Conservation (phyloP, 116 monocot species). For the Trichopus zeylanicus region DNA sequence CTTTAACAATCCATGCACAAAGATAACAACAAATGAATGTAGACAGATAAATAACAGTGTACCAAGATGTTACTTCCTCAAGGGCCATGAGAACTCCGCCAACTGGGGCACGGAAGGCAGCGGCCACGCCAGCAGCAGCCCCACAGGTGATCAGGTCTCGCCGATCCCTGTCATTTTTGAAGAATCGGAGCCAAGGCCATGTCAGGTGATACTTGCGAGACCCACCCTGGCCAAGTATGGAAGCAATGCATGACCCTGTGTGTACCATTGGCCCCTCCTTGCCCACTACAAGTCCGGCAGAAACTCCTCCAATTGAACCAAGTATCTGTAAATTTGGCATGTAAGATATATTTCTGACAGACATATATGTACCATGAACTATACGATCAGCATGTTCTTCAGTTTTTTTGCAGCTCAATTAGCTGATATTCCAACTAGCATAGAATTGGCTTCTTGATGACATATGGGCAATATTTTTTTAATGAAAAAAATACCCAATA, state of each 20-base stretch:
- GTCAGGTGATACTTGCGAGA: conserved; percentile 95
- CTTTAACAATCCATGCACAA: too few relatives aligned
- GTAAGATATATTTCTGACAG: not conserved
- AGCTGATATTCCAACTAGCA: too few relatives aligned
- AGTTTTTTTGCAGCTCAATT: too few relatives aligned
- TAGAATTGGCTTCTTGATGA: too few relatives aligned
- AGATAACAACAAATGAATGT: too few relatives aligned
- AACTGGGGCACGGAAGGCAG: conserved; percentile 95
- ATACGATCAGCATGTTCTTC: too few relatives aligned
- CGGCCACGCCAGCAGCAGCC: conserved; percentile 92
- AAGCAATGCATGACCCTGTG: conserved; percentile 94
- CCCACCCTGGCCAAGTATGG: conserved; percentile 86
- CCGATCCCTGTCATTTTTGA: conserved; percentile 88
- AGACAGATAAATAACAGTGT: not conserved
- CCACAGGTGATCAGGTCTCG: conserved; percentile 96
- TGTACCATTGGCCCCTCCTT: conserved; percentile 99
- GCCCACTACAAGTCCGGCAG: conserved; percentile 92
- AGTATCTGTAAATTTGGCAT: conserved; percentile 54
- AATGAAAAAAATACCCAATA: too few relatives aligned
- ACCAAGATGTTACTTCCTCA: conserved; percentile 98
- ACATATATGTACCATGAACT: too few relatives aligned
- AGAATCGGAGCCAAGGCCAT: conserved; percentile 86
- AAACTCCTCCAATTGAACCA: conserved; percentile 84
- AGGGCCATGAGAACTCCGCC: conserved; percentile 97
- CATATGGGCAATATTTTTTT: too few relatives aligned